phyloP scores from a whole-genome alignment of 2,329 filamentous ascomycete genomes.

The Trichophyton equinum region DNA sequence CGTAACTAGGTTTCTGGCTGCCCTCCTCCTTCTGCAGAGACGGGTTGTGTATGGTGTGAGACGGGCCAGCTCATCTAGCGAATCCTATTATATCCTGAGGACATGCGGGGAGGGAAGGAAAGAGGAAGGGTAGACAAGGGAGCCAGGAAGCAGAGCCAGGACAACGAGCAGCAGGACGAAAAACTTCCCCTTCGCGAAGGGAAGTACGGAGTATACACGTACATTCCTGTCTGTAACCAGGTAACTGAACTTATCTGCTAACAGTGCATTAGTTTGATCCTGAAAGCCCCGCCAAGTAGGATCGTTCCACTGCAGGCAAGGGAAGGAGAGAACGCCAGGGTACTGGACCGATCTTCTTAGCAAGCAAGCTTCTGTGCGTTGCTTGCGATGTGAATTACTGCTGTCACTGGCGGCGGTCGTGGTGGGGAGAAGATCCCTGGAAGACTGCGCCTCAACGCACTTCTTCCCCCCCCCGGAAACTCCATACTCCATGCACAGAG shows the following conservation, averaged over 20 bases:
- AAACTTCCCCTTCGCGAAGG: neutral
- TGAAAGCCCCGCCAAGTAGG: slow-evolving; percentile 2
- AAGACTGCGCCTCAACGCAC: neutral
- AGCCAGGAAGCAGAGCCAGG: neutral
- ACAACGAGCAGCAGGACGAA: neutral
- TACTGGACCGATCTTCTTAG: slow-evolving; percentile 1
- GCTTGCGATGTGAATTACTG: neutral
- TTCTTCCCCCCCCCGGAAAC: neutral
- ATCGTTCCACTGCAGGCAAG: neutral
- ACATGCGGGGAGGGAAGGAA: neutral
- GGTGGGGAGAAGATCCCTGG: neutral
- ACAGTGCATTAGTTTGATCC: slow-evolving; percentile 3
- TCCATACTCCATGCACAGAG: too few species aligned
- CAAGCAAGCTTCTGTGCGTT: slow-evolving; percentile 1
- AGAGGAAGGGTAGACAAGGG: neutral
- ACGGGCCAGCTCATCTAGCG: neutral
- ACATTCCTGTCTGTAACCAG: neutral
- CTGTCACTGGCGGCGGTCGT: neutral
- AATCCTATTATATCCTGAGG: neutral
- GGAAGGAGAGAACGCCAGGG: neutral
- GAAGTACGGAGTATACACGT: neutral
- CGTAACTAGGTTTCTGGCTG: neutral
- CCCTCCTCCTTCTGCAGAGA: neutral
- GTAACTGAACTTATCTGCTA: neutral
- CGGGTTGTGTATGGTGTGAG: neutral